Evolutionary conservation across 106 monocot genomes (phyloP), one percentile per base, ranked within the genome.

Genomic region (Phalaenopsis aphrodite): DNA sequence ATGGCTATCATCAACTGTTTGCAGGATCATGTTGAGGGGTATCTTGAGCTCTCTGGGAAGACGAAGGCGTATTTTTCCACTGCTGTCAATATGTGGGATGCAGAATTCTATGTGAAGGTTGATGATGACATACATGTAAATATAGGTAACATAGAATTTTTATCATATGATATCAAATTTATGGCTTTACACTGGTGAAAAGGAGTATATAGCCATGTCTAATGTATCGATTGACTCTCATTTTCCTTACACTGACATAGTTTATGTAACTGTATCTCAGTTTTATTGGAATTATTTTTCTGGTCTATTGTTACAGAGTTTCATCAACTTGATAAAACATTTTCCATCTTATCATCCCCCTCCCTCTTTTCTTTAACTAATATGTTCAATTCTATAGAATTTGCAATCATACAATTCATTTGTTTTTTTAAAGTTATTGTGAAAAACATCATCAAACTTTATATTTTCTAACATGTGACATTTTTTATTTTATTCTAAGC

Each of bases 41-140:
- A 83, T 69, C 83, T 83, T 57, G 78, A 83, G 52, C 78, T 83
- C 23, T 83, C 83, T 55, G 83, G 77, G 3, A 83, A 83, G 83
- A 83, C 83, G 0, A 83, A 83, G 67, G 45, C 56, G 45, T 83
- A 83, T 73, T 83, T 83, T 56, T 56, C 72, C 21, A 78, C 78
- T 83, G 83, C 83, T 83, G 78, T 83, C 55, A 78, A 48, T 73
- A 42, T 73, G 57, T 83, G 83, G 83, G 83, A 83, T 74, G 83
- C 83, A 41, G 78, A 83, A 72, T 83, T 83, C 71, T 83, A 83
- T 37, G 57, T 83, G 39, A 83, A 83, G 55, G 83, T 83, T 83
- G 83, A 83, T 58, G 83, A 83, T 78, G 83, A 83, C 78, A 71
- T 83, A 18, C 83, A 83, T 83, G 83, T 83, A 83, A 83, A 83